A percentile compares a stretch with the other conserved stretches of the same genome.
Evolutionary conservation across 345 rosid genomes (phyloP).

Genomic region (Rhodamnia rubescens): DNA sequence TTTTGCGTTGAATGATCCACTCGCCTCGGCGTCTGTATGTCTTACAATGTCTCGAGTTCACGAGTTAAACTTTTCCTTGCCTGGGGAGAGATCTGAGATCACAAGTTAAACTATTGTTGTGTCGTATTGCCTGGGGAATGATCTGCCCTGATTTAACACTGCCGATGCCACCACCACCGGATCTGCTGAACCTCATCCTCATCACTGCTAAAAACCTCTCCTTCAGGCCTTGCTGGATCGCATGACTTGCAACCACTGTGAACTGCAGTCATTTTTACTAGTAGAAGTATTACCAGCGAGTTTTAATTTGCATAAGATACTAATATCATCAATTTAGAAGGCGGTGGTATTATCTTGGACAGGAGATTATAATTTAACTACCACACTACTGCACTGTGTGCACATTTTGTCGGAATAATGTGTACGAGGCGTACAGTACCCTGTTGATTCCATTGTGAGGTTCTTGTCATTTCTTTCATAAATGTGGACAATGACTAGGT

Average conservation of each 20-base stretch:
- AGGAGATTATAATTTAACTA: not conserved
- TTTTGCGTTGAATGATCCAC: not conserved
- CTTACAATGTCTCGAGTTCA: not conserved
- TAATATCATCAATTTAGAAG: not conserved
- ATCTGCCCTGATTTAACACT: not conserved
- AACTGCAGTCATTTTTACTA: not conserved
- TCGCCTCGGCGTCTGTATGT: not conserved
- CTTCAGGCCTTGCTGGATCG: not conserved
- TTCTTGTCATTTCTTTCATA: not conserved
- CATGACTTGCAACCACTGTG: not conserved
- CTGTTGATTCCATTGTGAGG: not conserved
- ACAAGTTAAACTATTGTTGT: not conserved
- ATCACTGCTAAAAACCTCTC: not conserved
- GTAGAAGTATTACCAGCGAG: not conserved
- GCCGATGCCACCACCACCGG: not conserved
- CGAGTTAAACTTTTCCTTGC: not conserved
- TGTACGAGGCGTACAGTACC: not conserved
- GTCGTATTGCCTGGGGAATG: not conserved
- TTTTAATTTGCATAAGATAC: not conserved
- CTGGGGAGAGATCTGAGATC: not conserved
- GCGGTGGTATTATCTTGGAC: not conserved
- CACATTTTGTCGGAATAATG: not conserved
- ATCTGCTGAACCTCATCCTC: not conserved
- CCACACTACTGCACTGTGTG: not conserved
- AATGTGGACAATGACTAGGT: not conserved